phyloP scores from a whole-genome alignment of 1,139 yeast genomes.

The Protomyces macrosporus region DNA sequence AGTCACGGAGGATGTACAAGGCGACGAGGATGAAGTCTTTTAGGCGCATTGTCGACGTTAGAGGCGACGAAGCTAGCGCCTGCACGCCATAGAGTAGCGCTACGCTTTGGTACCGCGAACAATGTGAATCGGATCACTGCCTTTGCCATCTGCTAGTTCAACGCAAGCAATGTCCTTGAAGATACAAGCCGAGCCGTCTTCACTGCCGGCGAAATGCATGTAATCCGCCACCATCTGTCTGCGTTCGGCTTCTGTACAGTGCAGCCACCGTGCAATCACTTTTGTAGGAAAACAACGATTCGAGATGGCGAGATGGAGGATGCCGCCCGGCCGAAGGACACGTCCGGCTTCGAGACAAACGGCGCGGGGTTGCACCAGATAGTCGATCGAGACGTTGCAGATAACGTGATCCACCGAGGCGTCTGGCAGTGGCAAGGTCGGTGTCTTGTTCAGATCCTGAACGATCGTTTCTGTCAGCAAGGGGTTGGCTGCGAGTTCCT shows the following conservation, averaged over 20 bases:
- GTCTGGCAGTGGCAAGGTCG: slow-evolving; percentile 1
- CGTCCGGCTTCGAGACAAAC: slow-evolving; percentile 17
- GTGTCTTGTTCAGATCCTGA: slow-evolving; percentile 12
- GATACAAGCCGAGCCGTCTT: neutral
- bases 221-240: slow-evolving; percentile 23
- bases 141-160: slow-evolving; percentile 7
- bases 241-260: slow-evolving; percentile 14
- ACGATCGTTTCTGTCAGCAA: slow-evolving; percentile 4
- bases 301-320: slow-evolving; percentile 23
- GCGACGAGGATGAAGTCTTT: slow-evolving; percentile 21
- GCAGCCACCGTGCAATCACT: slow-evolving; percentile 17
- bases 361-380: slow-evolving; percentile 15
- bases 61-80: too few relatives aligned
- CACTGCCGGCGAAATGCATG: slow-evolving; percentile 16
- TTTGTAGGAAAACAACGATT: slow-evolving; percentile 25
- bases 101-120: slow-evolving; percentile 11
- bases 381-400: slow-evolving; percentile 25
- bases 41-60: neutral
- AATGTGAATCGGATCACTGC: slow-evolving; percentile 16
- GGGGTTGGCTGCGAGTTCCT: slow-evolving; percentile 13
- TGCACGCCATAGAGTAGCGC: too few relatives aligned
- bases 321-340: slow-evolving; percentile 15
- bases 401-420: slow-evolving; percentile 7
- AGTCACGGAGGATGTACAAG: neutral
- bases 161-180: slow-evolving; percentile 17